phyloP scores from a whole-genome alignment of 2,329 filamentous ascomycete genomes.

The Hysterium pulicare region DNA sequence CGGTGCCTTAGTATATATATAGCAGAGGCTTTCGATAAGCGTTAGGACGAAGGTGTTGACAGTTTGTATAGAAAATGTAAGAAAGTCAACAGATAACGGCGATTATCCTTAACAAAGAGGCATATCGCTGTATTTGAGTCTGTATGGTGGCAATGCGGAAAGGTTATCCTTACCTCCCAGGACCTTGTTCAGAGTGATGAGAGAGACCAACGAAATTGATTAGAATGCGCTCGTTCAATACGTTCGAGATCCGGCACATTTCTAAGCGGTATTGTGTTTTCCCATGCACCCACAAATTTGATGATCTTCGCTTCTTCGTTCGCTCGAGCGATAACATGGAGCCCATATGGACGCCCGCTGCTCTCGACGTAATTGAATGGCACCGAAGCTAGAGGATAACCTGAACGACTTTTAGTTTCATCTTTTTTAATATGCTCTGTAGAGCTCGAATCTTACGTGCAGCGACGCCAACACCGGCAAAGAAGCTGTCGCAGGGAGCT shows the following conservation, averaged over 20 bases:
- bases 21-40: too few relatives aligned
- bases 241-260: background rate
- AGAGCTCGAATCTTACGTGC: slow-evolving; percentile 1
- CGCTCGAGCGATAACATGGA: slow-evolving; percentile 1
- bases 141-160: too few relatives aligned
- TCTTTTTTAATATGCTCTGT: background rate
- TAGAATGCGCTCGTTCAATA: background rate
- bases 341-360: slow-evolving; percentile 5
- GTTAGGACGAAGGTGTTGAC: too few relatives aligned
- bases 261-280: background rate
- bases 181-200: too few relatives aligned
- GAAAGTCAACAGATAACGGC: too few relatives aligned
- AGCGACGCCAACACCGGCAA: slow-evolving; percentile 2
- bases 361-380: slow-evolving; percentile 4
- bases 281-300: background rate
- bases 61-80: too few relatives aligned
- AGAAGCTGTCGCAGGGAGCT: slow-evolving; percentile 2
- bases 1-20: too few relatives aligned
- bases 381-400: slow-evolving; percentile 4
- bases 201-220: too few relatives aligned
- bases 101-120: too few relatives aligned
- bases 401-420: background rate
- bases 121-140: too few relatives aligned
- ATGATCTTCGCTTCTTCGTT: slow-evolving; percentile 1
- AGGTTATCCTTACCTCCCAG: too few relatives aligned